Conservation (phyloP, 75 land plant genomes). For the Larix kaempferi region DNA sequence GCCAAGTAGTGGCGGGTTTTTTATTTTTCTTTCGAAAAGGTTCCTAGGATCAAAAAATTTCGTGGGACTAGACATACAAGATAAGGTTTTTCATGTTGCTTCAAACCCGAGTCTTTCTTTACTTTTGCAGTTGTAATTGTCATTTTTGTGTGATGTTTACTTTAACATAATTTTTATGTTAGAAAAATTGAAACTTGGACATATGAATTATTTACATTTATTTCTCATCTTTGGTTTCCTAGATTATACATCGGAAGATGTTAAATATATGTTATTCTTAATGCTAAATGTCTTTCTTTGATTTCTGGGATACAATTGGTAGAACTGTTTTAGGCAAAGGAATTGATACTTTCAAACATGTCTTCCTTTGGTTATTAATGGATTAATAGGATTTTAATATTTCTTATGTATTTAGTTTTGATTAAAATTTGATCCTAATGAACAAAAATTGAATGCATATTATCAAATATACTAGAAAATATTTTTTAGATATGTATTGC, state of each 20-base stretch:
- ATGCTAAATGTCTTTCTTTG: not conserved
- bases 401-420: not conserved
- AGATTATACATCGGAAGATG: not conserved
- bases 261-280: not conserved
- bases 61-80: too few relatives aligned
- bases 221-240: too few relatives aligned
- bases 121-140: too few relatives aligned
- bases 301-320: conserved; percentile 59
- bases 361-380: conserved; percentile 18
- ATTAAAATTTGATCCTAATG: not conserved
- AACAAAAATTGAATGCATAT: not conserved
- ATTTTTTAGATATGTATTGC: not conserved
- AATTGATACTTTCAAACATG: conserved; percentile 71
- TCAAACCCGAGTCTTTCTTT: too few relatives aligned
- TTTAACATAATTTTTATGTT: too few relatives aligned
- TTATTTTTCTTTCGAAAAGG: too few relatives aligned
- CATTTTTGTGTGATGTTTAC: too few relatives aligned
- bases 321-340: conserved; percentile 73
- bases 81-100: too few relatives aligned
- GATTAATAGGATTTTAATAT: not conserved
- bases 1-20: too few relatives aligned
- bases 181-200: too few relatives aligned
- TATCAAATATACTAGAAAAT: not conserved
- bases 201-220: too few relatives aligned
- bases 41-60: too few relatives aligned